Base-by-base conservation (phyloP, 441 rosid genomes). In the Brassica balearica region DNA sequence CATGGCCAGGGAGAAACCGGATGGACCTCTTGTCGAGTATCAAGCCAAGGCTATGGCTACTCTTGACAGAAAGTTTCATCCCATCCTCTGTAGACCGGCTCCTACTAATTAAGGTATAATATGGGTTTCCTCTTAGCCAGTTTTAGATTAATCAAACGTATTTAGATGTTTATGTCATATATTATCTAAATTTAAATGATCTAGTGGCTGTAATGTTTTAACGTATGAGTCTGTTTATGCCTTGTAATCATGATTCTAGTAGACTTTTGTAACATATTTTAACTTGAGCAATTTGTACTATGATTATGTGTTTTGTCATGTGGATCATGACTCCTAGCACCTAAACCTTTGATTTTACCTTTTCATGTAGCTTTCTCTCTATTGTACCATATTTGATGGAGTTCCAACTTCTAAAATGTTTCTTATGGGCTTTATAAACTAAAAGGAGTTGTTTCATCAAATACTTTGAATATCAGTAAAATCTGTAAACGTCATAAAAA, bases 11-110 rank as follows among this genome's bases (percentile, higher is more conserved):
- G 78, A 68, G 73, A 75, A 75, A 1, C 73, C 48, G 2, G 62
- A 61, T 29, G 79, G 74, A 29, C 79, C 51, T 1, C 59, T 46
- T 46, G 73, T 68, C 2, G 79, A 75, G 68, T 75, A 75, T 60
- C 73, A 75, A 60, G 68, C 79, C 36, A 60, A 68, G 34, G 20
- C 1, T 60, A 10, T 68, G 68, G 2, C 36, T 60, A 75, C 68
- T 59, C 11, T 68, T 20, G 68, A 75, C 34, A 0, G 63, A 0
- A 67, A 38, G 19, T 38, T 2, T 4, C 73, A 75, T 58, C 78
- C 74, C 68, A 46, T 76, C 62, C 62, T 76, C 36, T 46, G 53
- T 46, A 46, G 53, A 46, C 53, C 53, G 53, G 53, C 53, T 4
- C 53, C 14, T 46, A 38, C 53, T 46, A 36, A 36, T 41, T 10